phyloP scores from a whole-genome alignment of 805 yeast genomes.

The Lipomyces starkeyi region DNA sequence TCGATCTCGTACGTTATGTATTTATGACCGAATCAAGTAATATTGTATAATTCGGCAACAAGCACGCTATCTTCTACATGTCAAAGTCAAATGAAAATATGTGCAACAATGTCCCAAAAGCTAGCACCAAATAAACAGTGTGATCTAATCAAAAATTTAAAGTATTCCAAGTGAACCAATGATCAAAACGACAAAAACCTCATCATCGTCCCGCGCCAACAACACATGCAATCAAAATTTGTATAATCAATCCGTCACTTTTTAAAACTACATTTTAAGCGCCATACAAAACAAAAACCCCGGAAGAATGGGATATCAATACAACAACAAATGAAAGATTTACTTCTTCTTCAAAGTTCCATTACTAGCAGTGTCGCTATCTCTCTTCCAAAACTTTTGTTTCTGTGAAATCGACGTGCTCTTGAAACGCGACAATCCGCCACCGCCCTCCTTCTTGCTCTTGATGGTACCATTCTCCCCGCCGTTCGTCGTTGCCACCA shows the following conservation, averaged over 20 bases:
- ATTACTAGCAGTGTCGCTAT: conserved; percentile 9
- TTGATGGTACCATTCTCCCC: conserved; percentile 14
- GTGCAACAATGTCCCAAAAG: not conserved
- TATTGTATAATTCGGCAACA: not conserved
- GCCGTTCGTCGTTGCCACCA: conserved; percentile 18
- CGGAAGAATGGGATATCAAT: not conserved
- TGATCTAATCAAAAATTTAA: not conserved
- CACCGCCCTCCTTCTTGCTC: conserved; percentile 31
- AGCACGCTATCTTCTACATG: not conserved
- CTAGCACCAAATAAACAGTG: not conserved
- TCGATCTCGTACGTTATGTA: no score
- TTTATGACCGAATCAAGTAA: no score
- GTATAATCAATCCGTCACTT: not conserved
- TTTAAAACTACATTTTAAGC: not conserved
- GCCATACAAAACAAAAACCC: not conserved
- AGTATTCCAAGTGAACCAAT: not conserved
- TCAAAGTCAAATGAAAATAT: not conserved
- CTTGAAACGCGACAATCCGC: conserved; percentile 30
- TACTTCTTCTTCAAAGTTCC: conserved; percentile 6
- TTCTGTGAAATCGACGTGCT: conserved; percentile 27
- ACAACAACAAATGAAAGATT: not conserved
- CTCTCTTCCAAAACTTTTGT: conserved; percentile 34
- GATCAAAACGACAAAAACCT: not conserved
- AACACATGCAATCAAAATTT: not conserved
- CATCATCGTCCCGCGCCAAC: not conserved